A percentile compares a stretch with the other conserved stretches of the same genome.
phyloP scores from a whole-genome alignment of 2,329 filamentous ascomycete genomes.

The Colletotrichum musicola region DNA sequence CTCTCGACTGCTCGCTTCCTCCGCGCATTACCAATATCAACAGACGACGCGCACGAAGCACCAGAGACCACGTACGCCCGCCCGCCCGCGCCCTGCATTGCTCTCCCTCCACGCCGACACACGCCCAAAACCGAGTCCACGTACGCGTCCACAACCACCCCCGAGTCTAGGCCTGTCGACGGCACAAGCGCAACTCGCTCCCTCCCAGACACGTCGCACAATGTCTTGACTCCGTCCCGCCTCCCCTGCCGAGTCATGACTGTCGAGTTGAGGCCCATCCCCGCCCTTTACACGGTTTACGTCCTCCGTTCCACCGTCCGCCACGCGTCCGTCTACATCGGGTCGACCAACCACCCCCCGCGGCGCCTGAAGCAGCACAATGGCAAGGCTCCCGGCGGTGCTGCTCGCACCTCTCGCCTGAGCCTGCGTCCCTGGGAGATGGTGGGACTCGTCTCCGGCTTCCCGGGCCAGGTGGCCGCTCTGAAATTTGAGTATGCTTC shows the following conservation, averaged over 20 bases:
- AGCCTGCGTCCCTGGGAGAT: conserved; percentile 90
- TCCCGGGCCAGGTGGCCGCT: conserved; percentile 87
- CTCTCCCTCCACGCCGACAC: conserved; percentile 21
- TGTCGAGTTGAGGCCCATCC: conserved; percentile 70
- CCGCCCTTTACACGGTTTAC: conserved; percentile 94
- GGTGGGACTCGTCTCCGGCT: conserved; percentile 87
- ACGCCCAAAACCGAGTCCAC: conserved; percentile 36
- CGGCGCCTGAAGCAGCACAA: conserved; percentile 93
- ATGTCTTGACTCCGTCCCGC: conserved; percentile 33
- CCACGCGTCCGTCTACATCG: conserved; percentile 83
- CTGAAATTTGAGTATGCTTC: conserved; percentile 86
- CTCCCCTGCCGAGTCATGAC: conserved; percentile 51
- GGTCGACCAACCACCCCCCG: conserved; percentile 89
- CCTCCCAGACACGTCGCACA: conserved; percentile 32
- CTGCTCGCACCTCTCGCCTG: conserved; percentile 76
- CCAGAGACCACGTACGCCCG: not conserved
- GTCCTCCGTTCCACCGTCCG: conserved; percentile 85
- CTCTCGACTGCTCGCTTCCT: not conserved
- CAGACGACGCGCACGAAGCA: conserved; percentile 5
- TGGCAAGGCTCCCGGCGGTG: conserved; percentile 84
- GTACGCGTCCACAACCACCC: conserved; percentile 17
- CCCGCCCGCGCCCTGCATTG: conserved; percentile 10
- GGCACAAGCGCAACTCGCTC: conserved; percentile 17
- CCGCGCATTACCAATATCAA: conserved; percentile 1
- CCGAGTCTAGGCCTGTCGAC: conserved; percentile 29